A percentile compares a stretch with the other conserved stretches of the same genome.
Evolutionary conservation across 2,329 filamentous ascomycete genomes (phyloP).

Genomic region (Parasarocladium wereldwijsianum): DNA sequence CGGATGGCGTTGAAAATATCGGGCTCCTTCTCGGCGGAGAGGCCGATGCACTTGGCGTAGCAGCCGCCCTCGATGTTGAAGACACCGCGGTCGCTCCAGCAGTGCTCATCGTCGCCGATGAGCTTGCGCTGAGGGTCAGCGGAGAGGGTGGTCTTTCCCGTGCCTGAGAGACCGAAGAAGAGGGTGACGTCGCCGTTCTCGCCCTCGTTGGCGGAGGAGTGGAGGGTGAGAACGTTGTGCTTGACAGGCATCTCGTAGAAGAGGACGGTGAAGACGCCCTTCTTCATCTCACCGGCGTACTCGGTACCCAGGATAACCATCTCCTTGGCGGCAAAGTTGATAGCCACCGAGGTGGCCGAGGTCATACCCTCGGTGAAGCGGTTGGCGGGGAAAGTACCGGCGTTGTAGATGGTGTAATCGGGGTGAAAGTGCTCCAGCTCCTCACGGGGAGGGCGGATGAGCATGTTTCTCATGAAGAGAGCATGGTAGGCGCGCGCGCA

Average conservation of each 20-base stretch:
- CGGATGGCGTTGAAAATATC: conserved; percentile 94
- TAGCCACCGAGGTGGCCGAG: conserved; percentile 89
- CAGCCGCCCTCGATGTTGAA: conserved; percentile 99
- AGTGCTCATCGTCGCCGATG: conserved; percentile 99
- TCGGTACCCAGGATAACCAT: conserved; percentile 99
- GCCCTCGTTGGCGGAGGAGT: conserved; percentile 97
- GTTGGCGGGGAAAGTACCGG: conserved; percentile 95
- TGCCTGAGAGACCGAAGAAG: conserved; percentile 97
- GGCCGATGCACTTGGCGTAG: conserved; percentile 97
- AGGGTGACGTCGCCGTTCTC: conserved; percentile 89
- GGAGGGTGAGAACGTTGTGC: conserved; percentile 95
- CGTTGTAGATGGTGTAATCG: conserved; percentile 99
- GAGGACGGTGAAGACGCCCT: conserved; percentile 95
- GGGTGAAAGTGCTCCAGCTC: conserved; percentile 97
- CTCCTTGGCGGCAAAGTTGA: conserved; percentile 99
- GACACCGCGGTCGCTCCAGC: conserved; percentile 91
- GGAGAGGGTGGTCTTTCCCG: conserved; percentile 95
- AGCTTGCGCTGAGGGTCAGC: conserved; percentile 91
- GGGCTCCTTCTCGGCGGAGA: conserved; percentile 96
- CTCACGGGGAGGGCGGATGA: conserved; percentile 81
- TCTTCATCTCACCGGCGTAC: conserved; percentile 77
- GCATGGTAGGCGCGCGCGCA: conserved; percentile 99
- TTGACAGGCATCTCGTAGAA: conserved; percentile 99
- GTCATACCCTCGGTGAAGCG: conserved; percentile 98
- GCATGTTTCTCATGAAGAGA: conserved; percentile 99